Percentiles rank a stretch among this genome's conserved stretches.
These are phyloP conservation scores for Pythium oligandrum DNA, from an alignment of 352 stramenopile genomes.

Conservation along the genomic window DNA sequence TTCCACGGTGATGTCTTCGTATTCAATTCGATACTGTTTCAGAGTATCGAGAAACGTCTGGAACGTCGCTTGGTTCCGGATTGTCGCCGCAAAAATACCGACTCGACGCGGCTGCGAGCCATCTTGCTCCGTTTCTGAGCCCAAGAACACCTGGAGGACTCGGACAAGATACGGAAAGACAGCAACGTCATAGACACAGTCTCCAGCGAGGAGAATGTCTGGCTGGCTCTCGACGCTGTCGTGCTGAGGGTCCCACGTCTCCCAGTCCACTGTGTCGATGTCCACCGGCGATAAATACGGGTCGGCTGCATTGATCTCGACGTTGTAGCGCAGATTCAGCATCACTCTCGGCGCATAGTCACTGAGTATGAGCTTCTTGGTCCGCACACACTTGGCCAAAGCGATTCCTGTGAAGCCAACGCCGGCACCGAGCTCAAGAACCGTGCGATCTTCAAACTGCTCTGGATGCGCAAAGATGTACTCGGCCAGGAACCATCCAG, in stretches of 20 bases:
- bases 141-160: constrained; percentile 56
- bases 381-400: constrained; percentile 33
- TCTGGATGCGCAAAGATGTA: constrained; percentile 51
- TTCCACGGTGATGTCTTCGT: constrained; percentile 53
- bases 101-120: constrained; percentile 14
- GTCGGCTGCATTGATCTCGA: constrained; percentile 58
- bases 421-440: constrained; percentile 71
- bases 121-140: constrained; percentile 1
- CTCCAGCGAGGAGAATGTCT: constrained; percentile 63
- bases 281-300: constrained; percentile 37
- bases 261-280: constrained; percentile 66
- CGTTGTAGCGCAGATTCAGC: constrained; percentile 80
- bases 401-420: constrained; percentile 69
- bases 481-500: constrained; percentile 70
- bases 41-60: constrained; percentile 68
- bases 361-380: constrained; percentile 47
- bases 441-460: constrained; percentile 40
- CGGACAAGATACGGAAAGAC: constrained; percentile 54
- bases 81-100: constrained; percentile 74
- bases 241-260: constrained; percentile 44
- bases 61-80: constrained; percentile 75
- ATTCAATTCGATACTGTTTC: constrained; percentile 41
- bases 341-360: constrained; percentile 82
- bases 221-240: constrained; percentile 18
- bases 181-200: constrained; percentile 73